phyloP scores from a whole-genome alignment of 2,329 filamentous ascomycete species.

The Aureobasidium sp. region DNA sequence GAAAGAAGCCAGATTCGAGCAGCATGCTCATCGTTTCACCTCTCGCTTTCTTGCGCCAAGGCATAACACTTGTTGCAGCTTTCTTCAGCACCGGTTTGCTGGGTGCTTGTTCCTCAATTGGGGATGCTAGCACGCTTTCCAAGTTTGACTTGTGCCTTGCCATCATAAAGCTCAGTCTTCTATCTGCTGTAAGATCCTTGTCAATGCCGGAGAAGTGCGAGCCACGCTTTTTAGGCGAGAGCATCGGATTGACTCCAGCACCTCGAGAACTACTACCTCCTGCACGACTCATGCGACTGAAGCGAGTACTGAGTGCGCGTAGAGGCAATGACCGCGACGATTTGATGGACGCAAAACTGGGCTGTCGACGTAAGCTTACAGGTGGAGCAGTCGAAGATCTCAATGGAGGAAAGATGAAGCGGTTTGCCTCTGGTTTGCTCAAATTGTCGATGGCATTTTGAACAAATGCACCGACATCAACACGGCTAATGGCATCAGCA shows the following conservation, averaged over 20 bases:
- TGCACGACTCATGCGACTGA: neutral
- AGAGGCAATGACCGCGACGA: neutral
- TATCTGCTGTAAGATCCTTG: constrained; percentile 1
- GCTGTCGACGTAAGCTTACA: neutral
- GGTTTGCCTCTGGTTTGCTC: constrained; percentile 4
- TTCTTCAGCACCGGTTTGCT: neutral
- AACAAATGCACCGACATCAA: constrained; percentile 1
- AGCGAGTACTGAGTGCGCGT: neutral
- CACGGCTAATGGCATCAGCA: neutral
- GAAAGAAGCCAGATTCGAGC: constrained; percentile 26
- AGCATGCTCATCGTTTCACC: constrained; percentile 28
- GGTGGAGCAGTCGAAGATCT: constrained; percentile 9
- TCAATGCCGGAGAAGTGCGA: constrained; percentile 6
- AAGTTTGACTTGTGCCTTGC: neutral
- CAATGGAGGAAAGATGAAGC: constrained; percentile 8
- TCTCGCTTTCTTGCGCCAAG: constrained; percentile 3
- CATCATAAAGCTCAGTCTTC: neutral
- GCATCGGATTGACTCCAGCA: neutral
- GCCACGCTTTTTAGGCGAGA: neutral
- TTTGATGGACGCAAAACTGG: constrained; percentile 5
- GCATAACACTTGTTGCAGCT: neutral
- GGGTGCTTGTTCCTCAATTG: neutral
- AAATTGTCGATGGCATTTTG: constrained; percentile 6
- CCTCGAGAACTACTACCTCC: constrained; percentile 2
- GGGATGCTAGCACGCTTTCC: neutral